Percentiles rank a stretch among this genome's conserved stretches.
These are phyloP conservation scores for Globisporangium nagaii DNA, from an alignment of 352 stramenopile genomes.

Conservation along the genomic window DNA sequence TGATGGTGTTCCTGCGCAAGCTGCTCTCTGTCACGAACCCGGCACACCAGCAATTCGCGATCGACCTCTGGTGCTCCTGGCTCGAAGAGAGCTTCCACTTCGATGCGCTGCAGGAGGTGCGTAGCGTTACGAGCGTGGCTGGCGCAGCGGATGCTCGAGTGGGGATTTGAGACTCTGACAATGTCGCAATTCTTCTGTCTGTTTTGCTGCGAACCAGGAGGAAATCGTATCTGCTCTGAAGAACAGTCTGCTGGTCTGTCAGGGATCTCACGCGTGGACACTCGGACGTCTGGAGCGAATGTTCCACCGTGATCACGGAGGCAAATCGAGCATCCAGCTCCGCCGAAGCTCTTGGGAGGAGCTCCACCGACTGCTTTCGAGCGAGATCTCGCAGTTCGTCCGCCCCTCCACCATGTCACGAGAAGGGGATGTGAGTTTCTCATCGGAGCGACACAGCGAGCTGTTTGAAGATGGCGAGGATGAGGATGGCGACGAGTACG, in stretches of 20 bases:
- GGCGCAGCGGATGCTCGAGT: neutral
- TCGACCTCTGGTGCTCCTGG: slow-evolving; percentile 72
- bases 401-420: slow-evolving; percentile 8
- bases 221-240: slow-evolving; percentile 52
- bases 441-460: neutral
- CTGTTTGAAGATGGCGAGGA: slow-evolving; percentile 23
- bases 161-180: too few species aligned
- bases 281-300: slow-evolving; percentile 40
- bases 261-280: slow-evolving; percentile 29
- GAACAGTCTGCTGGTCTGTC: slow-evolving; percentile 35
- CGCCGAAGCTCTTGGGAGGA: slow-evolving; percentile 34
- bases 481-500: slow-evolving; percentile 10
- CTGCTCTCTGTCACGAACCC: slow-evolving; percentile 45
- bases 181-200: neutral
- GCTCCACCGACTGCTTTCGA: slow-evolving; percentile 28
- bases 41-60: slow-evolving; percentile 45
- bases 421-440: neutral
- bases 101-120: slow-evolving; percentile 61
- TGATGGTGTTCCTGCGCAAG: slow-evolving; percentile 83
- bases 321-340: neutral
- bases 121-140: too few species aligned
- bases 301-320: slow-evolving; percentile 10
- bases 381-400: slow-evolving; percentile 39
- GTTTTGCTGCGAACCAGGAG: slow-evolving; percentile 20
- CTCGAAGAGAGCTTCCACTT: slow-evolving; percentile 35